These are phyloP conservation scores for Trapa bicornis DNA, from an alignment of 345 rosid species.

Conservation along the genomic window DNA sequence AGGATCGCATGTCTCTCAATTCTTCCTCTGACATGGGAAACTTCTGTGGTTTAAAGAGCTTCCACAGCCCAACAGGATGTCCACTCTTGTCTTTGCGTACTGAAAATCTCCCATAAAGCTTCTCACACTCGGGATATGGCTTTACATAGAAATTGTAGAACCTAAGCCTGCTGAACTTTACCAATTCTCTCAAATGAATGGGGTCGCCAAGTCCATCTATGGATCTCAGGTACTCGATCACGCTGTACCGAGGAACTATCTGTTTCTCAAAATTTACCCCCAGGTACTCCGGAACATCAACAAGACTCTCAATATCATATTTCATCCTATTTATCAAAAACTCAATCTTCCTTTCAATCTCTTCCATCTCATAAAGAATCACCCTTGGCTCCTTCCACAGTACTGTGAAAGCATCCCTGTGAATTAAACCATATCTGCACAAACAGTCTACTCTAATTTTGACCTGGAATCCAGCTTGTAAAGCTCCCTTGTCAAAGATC, in stretches of 20 bases:
- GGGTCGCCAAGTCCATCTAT: conserved; percentile 59
- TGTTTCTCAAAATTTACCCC: conserved; percentile 75
- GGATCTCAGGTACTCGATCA: conserved; percentile 47
- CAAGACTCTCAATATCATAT: conserved; percentile 32
- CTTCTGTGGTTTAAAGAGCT: conserved; percentile 44
- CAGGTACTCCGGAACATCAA: conserved; percentile 66
- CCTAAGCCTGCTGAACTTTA: conserved; percentile 55
- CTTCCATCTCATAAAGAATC: conserved; percentile 41
- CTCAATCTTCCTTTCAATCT: conserved; percentile 60
- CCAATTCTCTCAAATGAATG: conserved; percentile 51
- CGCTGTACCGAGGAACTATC: conserved; percentile 56
- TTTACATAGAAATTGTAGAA: conserved; percentile 71
- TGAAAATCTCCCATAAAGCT: conserved; percentile 46
- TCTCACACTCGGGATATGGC: conserved; percentile 82
- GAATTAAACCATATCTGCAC: conserved; percentile 57
- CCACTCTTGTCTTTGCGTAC: conserved; percentile 20
- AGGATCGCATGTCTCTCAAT: conserved; percentile 43
- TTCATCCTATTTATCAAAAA: conserved; percentile 44
- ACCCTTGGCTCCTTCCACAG: conserved; percentile 77
- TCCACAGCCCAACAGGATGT: conserved; percentile 65
- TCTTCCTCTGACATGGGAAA: conserved; percentile 38
- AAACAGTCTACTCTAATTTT: conserved; percentile 69
- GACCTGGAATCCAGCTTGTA: conserved; percentile 64
- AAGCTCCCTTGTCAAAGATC: conserved; percentile 36
- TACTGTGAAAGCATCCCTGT: conserved; percentile 62